These are phyloP conservation scores for Lepiota brunneoincarnata DNA, from an alignment of 768 basidiomycete genomes.

Conservation along the genomic window DNA sequence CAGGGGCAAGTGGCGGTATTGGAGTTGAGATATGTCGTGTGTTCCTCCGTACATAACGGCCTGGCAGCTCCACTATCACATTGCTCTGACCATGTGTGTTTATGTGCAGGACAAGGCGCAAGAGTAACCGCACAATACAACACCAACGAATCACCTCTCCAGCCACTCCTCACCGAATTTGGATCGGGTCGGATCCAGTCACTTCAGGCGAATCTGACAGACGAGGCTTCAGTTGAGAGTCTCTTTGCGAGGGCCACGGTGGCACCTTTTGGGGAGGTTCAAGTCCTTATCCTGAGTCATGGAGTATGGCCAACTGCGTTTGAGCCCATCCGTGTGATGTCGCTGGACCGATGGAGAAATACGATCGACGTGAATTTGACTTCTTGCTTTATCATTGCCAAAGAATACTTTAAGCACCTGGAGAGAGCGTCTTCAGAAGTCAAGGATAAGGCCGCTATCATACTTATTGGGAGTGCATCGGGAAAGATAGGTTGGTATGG, in stretches of 20 bases:
- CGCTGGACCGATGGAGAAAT: slow-evolving; percentile 57
- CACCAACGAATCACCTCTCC: slow-evolving; percentile 41
- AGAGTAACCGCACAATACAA: slow-evolving; percentile 73
- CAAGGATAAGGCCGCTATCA: slow-evolving; percentile 57
- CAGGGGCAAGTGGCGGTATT: slow-evolving; percentile 75
- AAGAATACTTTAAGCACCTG: slow-evolving; percentile 54
- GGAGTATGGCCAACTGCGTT: slow-evolving; percentile 45
- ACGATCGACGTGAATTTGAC: slow-evolving; percentile 65
- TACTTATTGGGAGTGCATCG: slow-evolving; percentile 67
- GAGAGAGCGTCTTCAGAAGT: slow-evolving; percentile 31
- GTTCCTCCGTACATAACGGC: slow-evolving; percentile 45
- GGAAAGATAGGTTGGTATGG: slow-evolving; percentile 56
- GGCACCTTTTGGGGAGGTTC: slow-evolving; percentile 44
- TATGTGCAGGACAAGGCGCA: slow-evolving; percentile 58
- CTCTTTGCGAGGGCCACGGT: slow-evolving; percentile 42
- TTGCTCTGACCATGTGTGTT: too few relatives aligned
- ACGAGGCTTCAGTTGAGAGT: slow-evolving; percentile 47
- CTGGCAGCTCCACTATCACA: neutral
- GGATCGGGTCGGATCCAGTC: slow-evolving; percentile 26
- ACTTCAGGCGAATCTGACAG: slow-evolving; percentile 56
- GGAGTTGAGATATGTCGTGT: slow-evolving; percentile 57
- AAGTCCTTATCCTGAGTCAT: slow-evolving; percentile 62
- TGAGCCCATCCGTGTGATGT: slow-evolving; percentile 52
- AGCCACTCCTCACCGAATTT: slow-evolving; percentile 35
- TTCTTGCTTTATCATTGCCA: slow-evolving; percentile 59